Percentiles rank a stretch among this genome's conserved stretches.
Evolutionary conservation across 306 rosid genomes (phyloP).

Genomic region (Luffa aegyptiaca): DNA sequence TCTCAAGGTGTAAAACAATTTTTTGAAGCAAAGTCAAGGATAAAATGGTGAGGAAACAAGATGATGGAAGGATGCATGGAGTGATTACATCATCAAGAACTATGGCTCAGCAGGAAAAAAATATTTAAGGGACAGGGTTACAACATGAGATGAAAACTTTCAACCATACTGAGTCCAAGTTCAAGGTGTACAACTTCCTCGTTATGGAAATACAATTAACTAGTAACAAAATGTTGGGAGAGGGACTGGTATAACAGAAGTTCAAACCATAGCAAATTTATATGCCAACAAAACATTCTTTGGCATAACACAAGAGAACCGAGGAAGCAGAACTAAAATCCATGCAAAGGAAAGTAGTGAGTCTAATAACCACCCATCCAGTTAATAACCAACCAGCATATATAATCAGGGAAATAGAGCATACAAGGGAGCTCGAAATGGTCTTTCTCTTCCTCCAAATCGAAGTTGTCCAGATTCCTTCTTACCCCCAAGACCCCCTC

Average conservation of each 20-base stretch:
- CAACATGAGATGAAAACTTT: background rate
- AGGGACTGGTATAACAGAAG: background rate
- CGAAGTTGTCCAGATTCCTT: conserved; percentile 99
- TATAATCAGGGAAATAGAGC: conserved; percentile 7
- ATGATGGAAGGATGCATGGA: background rate
- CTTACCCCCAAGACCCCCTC: conserved; percentile 92
- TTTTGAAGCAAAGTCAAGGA: background rate
- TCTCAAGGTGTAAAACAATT: background rate
- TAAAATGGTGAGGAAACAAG: background rate
- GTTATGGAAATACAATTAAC: background rate
- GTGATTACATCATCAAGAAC: background rate
- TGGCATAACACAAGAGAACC: background rate
- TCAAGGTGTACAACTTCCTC: background rate
- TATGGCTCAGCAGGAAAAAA: background rate
- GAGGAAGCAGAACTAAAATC: background rate
- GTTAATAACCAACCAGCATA: background rate
- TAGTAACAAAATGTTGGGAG: background rate
- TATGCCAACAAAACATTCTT: background rate
- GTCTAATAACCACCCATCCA: background rate
- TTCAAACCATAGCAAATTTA: background rate
- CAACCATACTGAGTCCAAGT: background rate
- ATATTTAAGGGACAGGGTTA: background rate
- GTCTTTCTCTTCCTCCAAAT: conserved; percentile 93
- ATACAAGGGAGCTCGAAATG: conserved; percentile 89
- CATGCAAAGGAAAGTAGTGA: background rate